Percentiles rank a stretch among this genome's conserved stretches.
phyloP scores from a whole-genome alignment of 768 basidiomycete species.

The Suillus lakei region DNA sequence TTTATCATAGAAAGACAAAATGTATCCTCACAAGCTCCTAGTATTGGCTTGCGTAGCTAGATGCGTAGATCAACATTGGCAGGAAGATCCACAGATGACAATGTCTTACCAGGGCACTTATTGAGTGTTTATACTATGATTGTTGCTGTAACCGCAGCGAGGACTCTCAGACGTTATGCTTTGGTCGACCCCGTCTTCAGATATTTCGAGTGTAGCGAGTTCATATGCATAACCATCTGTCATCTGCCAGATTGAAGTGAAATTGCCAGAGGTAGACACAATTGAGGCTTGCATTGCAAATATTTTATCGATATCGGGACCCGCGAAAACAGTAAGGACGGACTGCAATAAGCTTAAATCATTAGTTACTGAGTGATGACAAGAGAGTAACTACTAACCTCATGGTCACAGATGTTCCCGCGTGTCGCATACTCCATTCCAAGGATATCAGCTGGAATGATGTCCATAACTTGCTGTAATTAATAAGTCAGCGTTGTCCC shows the following conservation, averaged over 20 bases:
- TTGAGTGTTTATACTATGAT: conserved; percentile 78
- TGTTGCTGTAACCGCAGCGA: conserved; percentile 53
- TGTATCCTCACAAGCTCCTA: conserved; percentile 86
- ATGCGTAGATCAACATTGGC: not conserved
- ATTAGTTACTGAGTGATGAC: not conserved
- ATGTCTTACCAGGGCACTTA: conserved; percentile 72
- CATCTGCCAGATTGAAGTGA: conserved; percentile 85
- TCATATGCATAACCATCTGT: conserved; percentile 93
- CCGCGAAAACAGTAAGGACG: conserved; percentile 80
- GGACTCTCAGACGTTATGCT: not conserved
- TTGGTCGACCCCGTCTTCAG: conserved; percentile 46
- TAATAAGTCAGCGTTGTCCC: conserved; percentile 7
- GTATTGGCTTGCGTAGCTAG: conserved; percentile 65
- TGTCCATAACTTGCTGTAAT: conserved; percentile 25
- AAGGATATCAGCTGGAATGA: conserved; percentile 27
- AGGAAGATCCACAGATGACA: not conserved
- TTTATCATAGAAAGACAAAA: conserved; percentile 65
- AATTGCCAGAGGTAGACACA: conserved; percentile 80
- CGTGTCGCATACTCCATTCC: conserved; percentile 33
- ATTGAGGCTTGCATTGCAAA: conserved; percentile 92
- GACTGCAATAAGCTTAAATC: conserved; percentile 74
- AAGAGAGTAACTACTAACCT: conserved; percentile 18
- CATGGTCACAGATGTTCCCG: conserved; percentile 18
- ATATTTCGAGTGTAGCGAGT: conserved; percentile 69
- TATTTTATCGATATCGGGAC: conserved; percentile 81